Evolutionary conservation across 495 filamentous ascomycete genomes (phyloP).

Genomic region (Tuber indicum): DNA sequence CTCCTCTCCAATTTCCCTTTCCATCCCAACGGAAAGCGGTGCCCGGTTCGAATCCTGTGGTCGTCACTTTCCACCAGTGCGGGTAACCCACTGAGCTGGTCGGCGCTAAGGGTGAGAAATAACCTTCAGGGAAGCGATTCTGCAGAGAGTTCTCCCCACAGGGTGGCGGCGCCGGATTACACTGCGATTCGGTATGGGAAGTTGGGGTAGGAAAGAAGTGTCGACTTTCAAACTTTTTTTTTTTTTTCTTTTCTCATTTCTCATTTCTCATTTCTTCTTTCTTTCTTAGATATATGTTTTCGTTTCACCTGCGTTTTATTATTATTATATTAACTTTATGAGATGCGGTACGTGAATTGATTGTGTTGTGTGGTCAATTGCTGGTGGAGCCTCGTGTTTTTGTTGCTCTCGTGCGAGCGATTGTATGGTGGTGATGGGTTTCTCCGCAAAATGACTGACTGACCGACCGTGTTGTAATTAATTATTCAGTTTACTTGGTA

Average conservation of each 20-base stretch:
- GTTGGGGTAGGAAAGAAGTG: slow-evolving; percentile 26
- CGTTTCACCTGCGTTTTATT: neutral
- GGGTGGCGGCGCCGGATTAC: slow-evolving; percentile 39
- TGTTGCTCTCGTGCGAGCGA: neutral
- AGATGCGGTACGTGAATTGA: neutral
- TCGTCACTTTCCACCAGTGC: slow-evolving; percentile 30
- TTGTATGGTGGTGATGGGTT: neutral
- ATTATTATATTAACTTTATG: neutral
- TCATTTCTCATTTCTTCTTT: neutral
- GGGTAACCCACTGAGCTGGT: slow-evolving; percentile 37
- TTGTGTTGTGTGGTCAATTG: neutral
- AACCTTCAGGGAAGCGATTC: slow-evolving; percentile 42
- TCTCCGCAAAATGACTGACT: neutral
- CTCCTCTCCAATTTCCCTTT: slow-evolving; percentile 35
- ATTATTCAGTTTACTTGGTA: neutral
- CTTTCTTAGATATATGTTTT: neutral
- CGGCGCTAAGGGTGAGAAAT: slow-evolving; percentile 37
- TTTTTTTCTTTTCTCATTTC: slow-evolving; percentile 16
- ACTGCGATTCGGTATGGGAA: slow-evolving; percentile 39
- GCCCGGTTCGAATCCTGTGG: slow-evolving; percentile 42
- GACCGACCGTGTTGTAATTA: neutral
- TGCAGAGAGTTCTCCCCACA: slow-evolving; percentile 41
- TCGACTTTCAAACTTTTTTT: slow-evolving; percentile 30
- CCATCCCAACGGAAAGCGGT: slow-evolving; percentile 36
- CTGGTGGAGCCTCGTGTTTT: slow-evolving; percentile 1